phyloP scores from a whole-genome alignment of 306 rosid genomes.

The Lathyrus tuberosus region DNA sequence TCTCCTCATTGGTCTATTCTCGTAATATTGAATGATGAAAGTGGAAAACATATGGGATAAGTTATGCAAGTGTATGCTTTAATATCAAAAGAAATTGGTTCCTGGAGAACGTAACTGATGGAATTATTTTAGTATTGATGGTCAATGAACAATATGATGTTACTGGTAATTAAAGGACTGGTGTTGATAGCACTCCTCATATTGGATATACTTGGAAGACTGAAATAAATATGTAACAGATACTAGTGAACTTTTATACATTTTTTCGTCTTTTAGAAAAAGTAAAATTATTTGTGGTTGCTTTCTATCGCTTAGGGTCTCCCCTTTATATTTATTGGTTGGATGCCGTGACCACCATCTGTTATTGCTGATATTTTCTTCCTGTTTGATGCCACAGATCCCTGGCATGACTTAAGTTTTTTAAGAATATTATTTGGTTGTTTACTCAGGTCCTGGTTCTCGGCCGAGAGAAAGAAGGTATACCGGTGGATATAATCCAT shows the following conservation, averaged over 20 bases:
- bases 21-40: constrained; percentile 14
- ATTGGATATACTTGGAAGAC: too few species aligned
- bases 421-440: constrained; percentile 29
- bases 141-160: not conserved
- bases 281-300: not conserved
- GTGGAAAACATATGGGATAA: not conserved
- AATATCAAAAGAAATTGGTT: not conserved
- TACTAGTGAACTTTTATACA: not conserved
- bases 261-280: not conserved
- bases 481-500: constrained; percentile 92
- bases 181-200: too few species aligned
- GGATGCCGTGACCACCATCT: constrained; percentile 7
- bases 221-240: not conserved
- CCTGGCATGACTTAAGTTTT: not conserved
- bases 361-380: constrained; percentile 9
- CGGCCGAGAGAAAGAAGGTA: constrained; percentile 95
- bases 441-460: constrained; percentile 81
- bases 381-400: constrained; percentile 2
- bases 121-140: not conserved
- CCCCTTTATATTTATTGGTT: not conserved
- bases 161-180: not conserved
- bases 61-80: not conserved
- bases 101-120: not conserved
- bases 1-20: not conserved
- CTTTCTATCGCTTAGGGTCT: not conserved